Evolutionary conservation across 768 basidiomycete species (phyloP), one percentile per base, ranked within the genome.

Genomic region (Agrocybe praecox): DNA sequence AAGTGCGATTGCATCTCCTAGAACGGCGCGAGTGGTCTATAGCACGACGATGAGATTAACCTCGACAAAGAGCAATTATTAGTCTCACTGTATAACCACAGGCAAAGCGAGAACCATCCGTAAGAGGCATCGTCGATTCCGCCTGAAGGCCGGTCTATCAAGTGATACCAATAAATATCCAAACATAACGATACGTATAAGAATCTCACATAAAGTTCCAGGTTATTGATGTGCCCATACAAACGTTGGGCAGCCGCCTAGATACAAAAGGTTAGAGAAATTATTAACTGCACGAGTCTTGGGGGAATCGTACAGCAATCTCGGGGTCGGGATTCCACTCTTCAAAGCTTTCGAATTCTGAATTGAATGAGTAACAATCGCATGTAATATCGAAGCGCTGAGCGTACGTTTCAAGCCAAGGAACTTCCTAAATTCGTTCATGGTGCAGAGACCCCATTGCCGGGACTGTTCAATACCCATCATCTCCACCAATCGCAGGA

Each of bases 351-450:
- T 72, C 66, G 56, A 79, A 81, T 49, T 71, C 77, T 77, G 53
- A 24, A 21, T 17, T 46, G 9, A 21, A 14, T 18, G 17, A 17
- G 26, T 6, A 17, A 12, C 49, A 24, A 42, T 15, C 23, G 44
- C n/a, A 33, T n/a, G 21, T 33, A n/a, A 15, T 2, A 43, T 12
- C 14, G 36, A 10, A 7, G 12, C n/a, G n/a, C n/a, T n/a, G n/a
- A 33, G 66, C 72, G 12, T 33, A 75, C 77, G 68, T 63, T 76
- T 77, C 17, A 85, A 65, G 12, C 80, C 80, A 36, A 85, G 58
- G 68, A 80, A 80, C 63, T 72, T 63, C 45, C 83, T 71, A 68
- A 84, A 84, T 65, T 84, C 82, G 54, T 84, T 85, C 76, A 83
- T 76, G 4, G 80, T 77, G 62, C 81, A 81, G 1, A 79, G 75